Conservation (phyloP, 2,329 filamentous ascomycete genomes). For the Exophiala oligosperma region DNA sequence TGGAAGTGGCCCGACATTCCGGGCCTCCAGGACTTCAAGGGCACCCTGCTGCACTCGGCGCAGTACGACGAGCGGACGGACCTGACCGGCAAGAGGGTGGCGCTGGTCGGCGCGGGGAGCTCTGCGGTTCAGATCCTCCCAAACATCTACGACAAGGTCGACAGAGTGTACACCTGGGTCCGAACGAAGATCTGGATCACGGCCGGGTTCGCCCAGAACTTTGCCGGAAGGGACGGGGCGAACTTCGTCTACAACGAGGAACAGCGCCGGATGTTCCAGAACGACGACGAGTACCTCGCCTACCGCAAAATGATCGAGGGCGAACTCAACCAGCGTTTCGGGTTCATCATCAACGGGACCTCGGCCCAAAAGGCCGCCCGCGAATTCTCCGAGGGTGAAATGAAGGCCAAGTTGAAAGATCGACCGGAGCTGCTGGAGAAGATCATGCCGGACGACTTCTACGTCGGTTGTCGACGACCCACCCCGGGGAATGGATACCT, state of each 20-base stretch:
- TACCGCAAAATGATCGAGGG: conserved; percentile 27
- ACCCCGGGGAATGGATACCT: conserved; percentile 30
- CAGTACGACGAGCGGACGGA: conserved; percentile 35
- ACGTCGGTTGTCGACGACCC: conserved; percentile 30
- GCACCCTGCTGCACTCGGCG: conserved; percentile 36
- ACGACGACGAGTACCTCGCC: conserved; percentile 21
- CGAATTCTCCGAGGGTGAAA: conserved; percentile 23
- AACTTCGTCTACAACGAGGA: conserved; percentile 26
- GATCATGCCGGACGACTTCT: conserved; percentile 30
- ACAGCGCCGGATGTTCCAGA: conserved; percentile 21
- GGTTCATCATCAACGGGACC: conserved; percentile 19
- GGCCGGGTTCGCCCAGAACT: conserved; percentile 24
- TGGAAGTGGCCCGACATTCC: conserved; percentile 40
- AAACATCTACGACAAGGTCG: conserved; percentile 40
- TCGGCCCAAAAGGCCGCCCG: conserved; percentile 10
- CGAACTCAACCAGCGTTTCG: conserved; percentile 24
- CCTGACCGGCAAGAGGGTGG: conserved; percentile 27
- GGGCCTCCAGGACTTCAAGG: conserved; percentile 38
- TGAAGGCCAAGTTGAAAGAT: conserved; percentile 27
- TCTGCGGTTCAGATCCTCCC: conserved; percentile 34
- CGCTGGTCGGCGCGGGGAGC: conserved; percentile 30
- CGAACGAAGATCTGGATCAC: conserved; percentile 34
- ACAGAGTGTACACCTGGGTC: conserved; percentile 33
- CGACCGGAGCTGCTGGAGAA: conserved; percentile 26
- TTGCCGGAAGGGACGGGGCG: conserved; percentile 27